Evolutionary conservation across 192 early-diverging fungal species (phyloP).

Genomic region (Funneliformis geosporum): DNA sequence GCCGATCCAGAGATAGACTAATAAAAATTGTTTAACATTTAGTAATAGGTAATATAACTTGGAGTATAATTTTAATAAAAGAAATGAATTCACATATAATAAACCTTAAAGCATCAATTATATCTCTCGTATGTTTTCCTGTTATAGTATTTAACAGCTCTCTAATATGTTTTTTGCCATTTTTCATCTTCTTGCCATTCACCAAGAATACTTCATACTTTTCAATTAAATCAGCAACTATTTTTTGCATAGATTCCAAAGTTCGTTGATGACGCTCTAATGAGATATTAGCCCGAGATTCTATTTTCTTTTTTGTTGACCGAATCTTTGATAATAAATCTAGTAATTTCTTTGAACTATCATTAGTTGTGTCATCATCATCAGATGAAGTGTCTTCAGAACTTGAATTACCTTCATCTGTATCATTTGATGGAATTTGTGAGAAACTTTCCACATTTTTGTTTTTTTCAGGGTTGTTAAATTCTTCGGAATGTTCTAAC

Average conservation of each 20-base stretch:
- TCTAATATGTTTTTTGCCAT: background rate
- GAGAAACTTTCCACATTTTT: background rate
- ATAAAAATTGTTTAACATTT: background rate
- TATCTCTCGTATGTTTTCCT: background rate
- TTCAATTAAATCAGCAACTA: background rate
- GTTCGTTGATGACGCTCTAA: background rate
- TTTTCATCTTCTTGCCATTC: background rate
- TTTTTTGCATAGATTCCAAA: constrained; percentile 1
- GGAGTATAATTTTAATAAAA: background rate
- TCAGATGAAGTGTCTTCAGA: background rate
- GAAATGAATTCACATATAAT: background rate
- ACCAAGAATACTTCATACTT: background rate
- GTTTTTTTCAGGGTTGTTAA: background rate
- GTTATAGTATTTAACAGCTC: background rate
- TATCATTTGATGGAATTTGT: background rate
- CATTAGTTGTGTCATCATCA: background rate
- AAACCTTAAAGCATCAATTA: constrained; percentile 2
- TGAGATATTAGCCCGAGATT: background rate
- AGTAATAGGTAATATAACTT: background rate
- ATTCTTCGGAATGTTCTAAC: background rate
- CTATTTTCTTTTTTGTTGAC: background rate
- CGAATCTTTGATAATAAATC: background rate
- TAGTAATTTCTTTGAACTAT: background rate
- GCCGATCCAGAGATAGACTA: background rate
- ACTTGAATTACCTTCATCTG: background rate